phyloP scores from a whole-genome alignment of 2,329 filamentous ascomycete genomes.

The Verticillium albo-atrum region DNA sequence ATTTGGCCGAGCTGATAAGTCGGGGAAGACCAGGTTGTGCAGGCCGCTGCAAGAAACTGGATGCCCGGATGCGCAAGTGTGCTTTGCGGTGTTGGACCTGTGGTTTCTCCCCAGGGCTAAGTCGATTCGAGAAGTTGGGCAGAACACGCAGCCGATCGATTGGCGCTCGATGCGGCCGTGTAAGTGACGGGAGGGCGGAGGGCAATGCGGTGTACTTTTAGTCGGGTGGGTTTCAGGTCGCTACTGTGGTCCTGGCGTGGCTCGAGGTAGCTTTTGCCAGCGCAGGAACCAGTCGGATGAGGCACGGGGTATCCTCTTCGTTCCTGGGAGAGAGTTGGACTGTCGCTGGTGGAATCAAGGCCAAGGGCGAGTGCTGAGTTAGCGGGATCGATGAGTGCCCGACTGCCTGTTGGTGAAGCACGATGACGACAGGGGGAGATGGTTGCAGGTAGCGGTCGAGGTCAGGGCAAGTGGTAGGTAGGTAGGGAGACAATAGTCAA shows the following conservation, averaged over 20 bases:
- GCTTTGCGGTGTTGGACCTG: not conserved
- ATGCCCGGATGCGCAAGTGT: not conserved
- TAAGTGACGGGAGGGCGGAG: conserved; percentile 5
- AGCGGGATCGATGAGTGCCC: not conserved
- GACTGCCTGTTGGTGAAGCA: conserved; percentile 5
- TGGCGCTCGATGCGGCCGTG: conserved; percentile 3
- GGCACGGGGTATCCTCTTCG: conserved; percentile 2
- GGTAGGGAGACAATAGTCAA: conserved; percentile 3
- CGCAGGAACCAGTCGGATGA: not conserved
- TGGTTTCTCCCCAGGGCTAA: not conserved
- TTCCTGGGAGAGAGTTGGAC: not conserved
- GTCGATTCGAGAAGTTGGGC: not conserved
- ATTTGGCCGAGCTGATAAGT: conserved; percentile 15
- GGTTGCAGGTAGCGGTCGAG: not conserved
- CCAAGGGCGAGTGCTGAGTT: not conserved
- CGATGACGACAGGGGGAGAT: conserved; percentile 9
- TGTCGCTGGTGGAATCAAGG: conserved; percentile 3
- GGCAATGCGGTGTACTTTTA: not conserved
- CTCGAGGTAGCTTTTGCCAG: conserved; percentile 3
- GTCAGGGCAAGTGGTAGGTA: too few species aligned
- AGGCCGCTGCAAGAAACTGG: conserved; percentile 3
- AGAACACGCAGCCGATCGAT: not conserved
- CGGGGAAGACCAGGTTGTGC: not conserved
- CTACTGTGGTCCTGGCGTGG: conserved; percentile 4
- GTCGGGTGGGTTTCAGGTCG: not conserved